Base-by-base conservation (phyloP, 768 basidiomycete species). In the Podaxis sp. region DNA sequence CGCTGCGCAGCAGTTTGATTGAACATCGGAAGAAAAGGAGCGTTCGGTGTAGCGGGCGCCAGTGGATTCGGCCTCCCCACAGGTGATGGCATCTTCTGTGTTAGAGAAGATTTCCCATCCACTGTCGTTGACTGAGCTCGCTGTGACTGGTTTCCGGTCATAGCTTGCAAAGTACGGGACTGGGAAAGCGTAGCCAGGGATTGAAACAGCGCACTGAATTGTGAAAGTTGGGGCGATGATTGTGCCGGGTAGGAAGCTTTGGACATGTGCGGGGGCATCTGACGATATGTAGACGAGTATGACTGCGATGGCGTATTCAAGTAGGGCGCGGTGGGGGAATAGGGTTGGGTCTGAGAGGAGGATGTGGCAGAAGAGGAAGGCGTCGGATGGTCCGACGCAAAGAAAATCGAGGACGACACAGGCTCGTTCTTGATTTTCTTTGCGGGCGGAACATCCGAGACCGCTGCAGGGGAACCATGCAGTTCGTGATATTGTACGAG, bases 1-100 rank as follows among this genome's bases (percentile, higher is more conserved):
- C 89, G 83, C 66, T 90, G 89, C 51, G 78, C 74, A 49, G 88
- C 88, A 2, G 83, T 85, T 74, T 91, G 87, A 71, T 91, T 91
- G 73, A 92, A 91, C 33, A 88, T 69, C 0, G 90, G 86, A 41
- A 92, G 74, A 72, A 88, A 90, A 13, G 89, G 84, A 17, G 84
- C 71, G 56, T 78, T 75, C 2, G 86, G 86, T 68, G 84, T 84
- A n/a, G 86, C 87, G 15, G 87, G 85, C 27, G 86, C 78, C 55
- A 87, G 69, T 33, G 88, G 85, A 71, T 89, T 90, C 12, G 78
- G 71, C 7, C 66, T 68, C 37, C 41, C 60, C 38, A 55, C 56
- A 37, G 68, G 63, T 33, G 63, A 52, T 53, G 63, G 62, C 27
- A 71, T 55, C 25, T 27, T 51, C 53, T 33, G 60, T 17, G 33